Base-by-base conservation (phyloP, 2,329 filamentous ascomycete genomes). In the Thielaviopsis ethacetica region DNA sequence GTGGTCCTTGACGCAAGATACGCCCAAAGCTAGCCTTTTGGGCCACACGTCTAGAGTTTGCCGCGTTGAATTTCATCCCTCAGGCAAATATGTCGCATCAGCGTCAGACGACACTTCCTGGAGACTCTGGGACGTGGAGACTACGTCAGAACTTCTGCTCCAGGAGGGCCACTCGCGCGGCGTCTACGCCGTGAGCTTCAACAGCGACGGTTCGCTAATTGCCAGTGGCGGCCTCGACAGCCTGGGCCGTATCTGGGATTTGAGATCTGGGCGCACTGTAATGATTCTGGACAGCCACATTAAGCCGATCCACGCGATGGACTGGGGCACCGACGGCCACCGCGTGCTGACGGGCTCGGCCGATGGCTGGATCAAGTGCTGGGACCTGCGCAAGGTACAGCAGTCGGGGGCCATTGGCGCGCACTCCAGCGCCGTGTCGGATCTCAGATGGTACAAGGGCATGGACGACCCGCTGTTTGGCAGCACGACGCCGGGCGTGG, bases 281-380 rank as follows among this genome's bases (percentile, higher is more conserved):
- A 96, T 96, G 88, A 88, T 97, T 64, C 77, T 98, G 1, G 91
- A 97, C 67, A 81, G 81, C 1, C 82, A 85, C 66, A 93, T 96
- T 67, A 88, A 91, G 62, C 91, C 94, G 15, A 95, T 98, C 58
- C 91, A 95, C 66, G 90, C 85, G 0, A 75, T 97, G 5, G 91
- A 96, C 70, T 98, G 94, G 93, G 84, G 87, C 60, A 79, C 84
- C 0, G 93, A 98, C 68, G 90, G 91, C 5, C 85, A 95, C 69
- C 83, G 93, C n/a, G 82, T 97, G 9, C 75, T 97, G n/a, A 90
- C 90, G 0, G 91, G 90, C 1, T 94, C 90, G 15, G 89, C 85
- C 1, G 93, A 98, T 68, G 91, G 91, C 19, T 97, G 93, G 81
- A 84, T 95, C 67, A 97, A 96, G 71, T 96, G 91, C 72, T 98